Evolutionary conservation across 305 asterid genomes (phyloP), one percentile per base, ranked within the genome.

Genomic region (Solanum chacoense): DNA sequence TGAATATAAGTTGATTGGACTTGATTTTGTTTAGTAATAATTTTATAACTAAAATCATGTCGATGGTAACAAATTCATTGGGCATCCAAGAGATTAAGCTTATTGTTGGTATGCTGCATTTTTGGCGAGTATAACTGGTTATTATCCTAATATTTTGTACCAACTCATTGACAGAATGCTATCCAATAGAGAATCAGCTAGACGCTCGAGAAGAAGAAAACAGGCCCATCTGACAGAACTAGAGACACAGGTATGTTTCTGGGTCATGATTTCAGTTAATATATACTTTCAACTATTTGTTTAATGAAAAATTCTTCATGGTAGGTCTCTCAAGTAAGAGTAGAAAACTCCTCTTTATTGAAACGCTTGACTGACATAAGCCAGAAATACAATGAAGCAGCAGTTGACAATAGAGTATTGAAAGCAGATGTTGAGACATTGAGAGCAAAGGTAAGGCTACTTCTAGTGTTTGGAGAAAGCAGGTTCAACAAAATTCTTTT

Each of bases 151-250:
- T 73, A 28, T 29, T 65, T 77, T 85, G 84, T 86, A 11, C 71
- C 18, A 81, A 28, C 73, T n/a, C 38, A 67, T 91, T 74, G 85
- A 36, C 94, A 95, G 98, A 93, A 95, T 95, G 98, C 94, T 95
- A 86, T 95, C 98, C 79, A 95, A 95, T 87, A 92, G 98, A 92
- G 98, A 95, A 91, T 95, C 98, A 88, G 98, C 98, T 91, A 93
- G 97, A 24, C 97, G 96, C 80, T 95, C 98, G 31, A 94, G 98
- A 90, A 91, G 96, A 90, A 93, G 98, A 92, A 95, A 95, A 92
- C 98, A 94, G 91, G 97, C 97, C 87, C 98, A 95, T 92, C 91
- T 95, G 92, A 93, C 95, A 40, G 98, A 95, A 87, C 94, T 95
- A 14, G 98, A 95, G 93, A 92, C 95, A 26, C 97, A 94, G 95